Conservation (phyloP, 2,329 filamentous ascomycete genomes). For the Magnaporthiopsis incrustans region DNA sequence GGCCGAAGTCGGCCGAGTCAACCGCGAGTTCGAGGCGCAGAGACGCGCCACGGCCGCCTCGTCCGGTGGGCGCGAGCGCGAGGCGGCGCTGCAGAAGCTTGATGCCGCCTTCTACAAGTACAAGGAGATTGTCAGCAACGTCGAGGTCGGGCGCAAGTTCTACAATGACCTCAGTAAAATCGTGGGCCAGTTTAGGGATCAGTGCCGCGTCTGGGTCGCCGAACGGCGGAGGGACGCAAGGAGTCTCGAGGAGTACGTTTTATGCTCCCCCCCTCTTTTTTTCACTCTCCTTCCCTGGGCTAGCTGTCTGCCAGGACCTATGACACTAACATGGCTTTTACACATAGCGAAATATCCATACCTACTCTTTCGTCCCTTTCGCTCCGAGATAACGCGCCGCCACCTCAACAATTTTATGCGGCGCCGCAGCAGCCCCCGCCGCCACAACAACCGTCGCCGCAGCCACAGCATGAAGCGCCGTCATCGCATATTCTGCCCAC, state of each 20-base stretch:
- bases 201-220: slow-evolving; percentile 69
- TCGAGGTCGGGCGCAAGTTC: slow-evolving; percentile 88
- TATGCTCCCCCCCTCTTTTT: slow-evolving; percentile 4
- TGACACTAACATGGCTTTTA: slow-evolving; percentile 9
- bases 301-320: not conserved
- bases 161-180: slow-evolving; percentile 94
- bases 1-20: slow-evolving; percentile 63
- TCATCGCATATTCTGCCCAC: slow-evolving; percentile 15
- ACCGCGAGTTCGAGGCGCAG: slow-evolving; percentile 67
- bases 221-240: slow-evolving; percentile 74
- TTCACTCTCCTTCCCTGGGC: not conserved
- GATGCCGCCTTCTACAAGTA: slow-evolving; percentile 94
- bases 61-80: slow-evolving; percentile 59
- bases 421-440: slow-evolving; percentile 17
- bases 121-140: slow-evolving; percentile 87
- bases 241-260: slow-evolving; percentile 62
- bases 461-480: not conserved
- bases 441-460: slow-evolving; percentile 35
- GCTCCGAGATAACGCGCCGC: slow-evolving; percentile 23
- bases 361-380: slow-evolving; percentile 39
- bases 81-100: slow-evolving; percentile 76
- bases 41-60: slow-evolving; percentile 56
- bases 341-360: slow-evolving; percentile 42
- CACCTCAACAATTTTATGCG: slow-evolving; percentile 6
- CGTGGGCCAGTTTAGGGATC: slow-evolving; percentile 71